These are phyloP conservation scores for Pyrus communis DNA, from an alignment of 306 rosid species.

Conservation along the genomic window DNA sequence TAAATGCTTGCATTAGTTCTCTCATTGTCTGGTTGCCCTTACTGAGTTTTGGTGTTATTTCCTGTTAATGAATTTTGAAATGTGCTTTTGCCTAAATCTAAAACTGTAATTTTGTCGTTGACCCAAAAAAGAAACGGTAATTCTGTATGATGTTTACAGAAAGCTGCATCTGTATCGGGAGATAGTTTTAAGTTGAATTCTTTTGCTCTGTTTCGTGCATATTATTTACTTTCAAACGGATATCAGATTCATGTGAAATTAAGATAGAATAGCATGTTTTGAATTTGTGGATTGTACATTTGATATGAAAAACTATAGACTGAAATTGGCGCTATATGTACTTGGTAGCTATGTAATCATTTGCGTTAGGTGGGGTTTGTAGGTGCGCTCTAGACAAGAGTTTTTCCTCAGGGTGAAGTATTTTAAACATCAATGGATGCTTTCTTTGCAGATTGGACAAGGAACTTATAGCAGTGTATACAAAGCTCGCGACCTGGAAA, in stretches of 20 bases:
- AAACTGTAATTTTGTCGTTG: neutral
- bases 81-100: neutral
- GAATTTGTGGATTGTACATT: neutral
- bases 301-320: neutral
- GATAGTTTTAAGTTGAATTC: neutral
- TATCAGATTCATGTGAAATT: neutral
- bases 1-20: neutral
- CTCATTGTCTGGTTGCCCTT: neutral
- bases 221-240: neutral
- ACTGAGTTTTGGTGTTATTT: neutral
- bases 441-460: constrained; percentile 66
- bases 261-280: neutral
- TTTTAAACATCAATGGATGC: neutral
- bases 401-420: neutral
- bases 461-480: constrained; percentile 93
- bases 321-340: neutral
- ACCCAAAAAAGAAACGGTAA: neutral
- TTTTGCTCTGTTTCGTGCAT: neutral
- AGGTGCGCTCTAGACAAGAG: neutral
- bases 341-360: neutral
- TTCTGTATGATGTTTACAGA: neutral
- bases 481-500: constrained; percentile 77
- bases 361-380: neutral
- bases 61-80: neutral
- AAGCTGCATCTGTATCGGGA: neutral